Percentiles rank a stretch among this genome's conserved stretches.
phyloP scores from a whole-genome alignment of 1,284 basidiomycete genomes.

The Singerocomus inundabilis region DNA sequence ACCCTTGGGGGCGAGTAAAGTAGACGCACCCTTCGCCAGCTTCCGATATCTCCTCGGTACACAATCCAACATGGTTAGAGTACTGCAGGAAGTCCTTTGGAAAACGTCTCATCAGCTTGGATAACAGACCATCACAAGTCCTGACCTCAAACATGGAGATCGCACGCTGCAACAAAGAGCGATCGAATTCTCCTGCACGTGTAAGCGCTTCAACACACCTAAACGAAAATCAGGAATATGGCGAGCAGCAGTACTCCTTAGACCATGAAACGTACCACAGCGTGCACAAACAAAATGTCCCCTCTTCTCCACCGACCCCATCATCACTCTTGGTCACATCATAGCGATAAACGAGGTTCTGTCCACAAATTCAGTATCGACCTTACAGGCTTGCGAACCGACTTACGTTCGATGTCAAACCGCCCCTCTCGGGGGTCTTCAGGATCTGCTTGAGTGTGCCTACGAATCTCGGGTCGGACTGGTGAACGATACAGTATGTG shows the following conservation, averaged over 20 bases:
- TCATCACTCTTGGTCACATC: conserved; percentile 81
- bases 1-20: neutral
- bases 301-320: conserved; percentile 91
- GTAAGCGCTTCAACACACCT: conserved; percentile 89
- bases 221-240: conserved; percentile 21
- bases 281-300: conserved; percentile 79
- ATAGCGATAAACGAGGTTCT: conserved; percentile 65
- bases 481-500: neutral
- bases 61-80: conserved; percentile 83
- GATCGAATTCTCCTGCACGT: conserved; percentile 77
- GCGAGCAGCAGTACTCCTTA: neutral
- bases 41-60: conserved; percentile 80
- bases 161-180: conserved; percentile 62
- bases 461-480: conserved; percentile 86
- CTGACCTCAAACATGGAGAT: conserved; percentile 81
- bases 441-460: conserved; percentile 79
- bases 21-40: conserved; percentile 68
- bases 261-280: conserved; percentile 47
- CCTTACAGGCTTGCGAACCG: neutral
- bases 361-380: neutral
- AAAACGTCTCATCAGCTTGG: neutral
- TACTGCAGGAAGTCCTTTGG: conserved; percentile 73
- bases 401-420: conserved; percentile 80
- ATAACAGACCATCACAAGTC: neutral
- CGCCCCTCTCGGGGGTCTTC: conserved; percentile 82